Evolutionary conservation across 148 eudicot species (phyloP).

Genomic region (Dysphania ambrosioides): DNA sequence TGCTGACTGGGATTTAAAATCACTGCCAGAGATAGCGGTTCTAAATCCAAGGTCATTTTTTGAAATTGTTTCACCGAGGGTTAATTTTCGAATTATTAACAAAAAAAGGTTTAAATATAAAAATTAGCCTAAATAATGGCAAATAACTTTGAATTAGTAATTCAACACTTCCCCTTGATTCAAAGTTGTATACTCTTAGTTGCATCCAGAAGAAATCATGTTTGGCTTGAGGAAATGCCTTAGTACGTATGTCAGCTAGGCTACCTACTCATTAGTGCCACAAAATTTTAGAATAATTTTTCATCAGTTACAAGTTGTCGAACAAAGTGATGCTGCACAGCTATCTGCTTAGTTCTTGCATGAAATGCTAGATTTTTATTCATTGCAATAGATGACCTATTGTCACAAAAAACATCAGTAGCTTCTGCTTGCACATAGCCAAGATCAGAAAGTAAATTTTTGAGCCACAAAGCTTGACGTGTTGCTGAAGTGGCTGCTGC

Average conservation of each 20-base stretch:
- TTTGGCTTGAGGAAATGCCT: slow-evolving; percentile 4
- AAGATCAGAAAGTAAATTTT: neutral
- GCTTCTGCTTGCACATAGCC: neutral
- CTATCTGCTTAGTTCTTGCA: slow-evolving; percentile 1
- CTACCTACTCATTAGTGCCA: neutral
- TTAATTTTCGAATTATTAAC: too few species aligned
- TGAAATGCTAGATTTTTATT: neutral
- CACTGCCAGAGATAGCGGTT: too few species aligned
- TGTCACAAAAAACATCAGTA: neutral
- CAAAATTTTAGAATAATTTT: neutral
- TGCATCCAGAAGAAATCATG: slow-evolving; percentile 2
- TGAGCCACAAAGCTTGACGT: neutral
- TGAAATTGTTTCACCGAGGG: too few species aligned
- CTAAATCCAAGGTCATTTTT: too few species aligned
- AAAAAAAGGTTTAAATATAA: too few species aligned
- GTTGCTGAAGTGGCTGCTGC: neutral
- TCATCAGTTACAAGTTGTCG: neutral
- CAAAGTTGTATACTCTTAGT: neutral
- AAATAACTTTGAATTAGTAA: neutral
- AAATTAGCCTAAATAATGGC: too few species aligned
- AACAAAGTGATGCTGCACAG: slow-evolving; percentile 2
- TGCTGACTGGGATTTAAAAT: too few species aligned
- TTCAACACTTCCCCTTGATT: slow-evolving; percentile 1
- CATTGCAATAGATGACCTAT: neutral
- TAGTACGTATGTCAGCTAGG: neutral